These are phyloP conservation scores for Penicillium vulpinum DNA, from an alignment of 2,329 filamentous ascomycete genomes.

Conservation along the genomic window DNA sequence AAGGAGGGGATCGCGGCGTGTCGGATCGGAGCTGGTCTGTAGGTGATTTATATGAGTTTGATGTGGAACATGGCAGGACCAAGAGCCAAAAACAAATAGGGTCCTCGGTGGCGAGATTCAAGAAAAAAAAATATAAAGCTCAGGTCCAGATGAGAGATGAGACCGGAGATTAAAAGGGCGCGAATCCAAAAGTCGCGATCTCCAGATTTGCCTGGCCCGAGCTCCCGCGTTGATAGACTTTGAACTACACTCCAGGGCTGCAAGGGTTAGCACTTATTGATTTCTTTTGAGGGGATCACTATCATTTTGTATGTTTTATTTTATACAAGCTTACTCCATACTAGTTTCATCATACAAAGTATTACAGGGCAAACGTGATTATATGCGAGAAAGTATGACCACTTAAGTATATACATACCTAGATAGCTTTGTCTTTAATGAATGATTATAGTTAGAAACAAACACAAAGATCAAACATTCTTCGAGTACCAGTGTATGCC, in stretches of 20 bases:
- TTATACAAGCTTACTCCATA: not conserved
- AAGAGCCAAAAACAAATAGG: not conserved
- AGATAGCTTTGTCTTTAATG: not conserved
- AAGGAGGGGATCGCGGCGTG: conserved; percentile 5
- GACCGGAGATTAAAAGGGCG: conserved; percentile 20
- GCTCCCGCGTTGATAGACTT: conserved; percentile 26
- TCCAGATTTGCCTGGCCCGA: conserved; percentile 38
- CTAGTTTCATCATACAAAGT: not conserved
- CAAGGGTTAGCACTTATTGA: not conserved
- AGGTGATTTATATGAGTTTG: conserved; percentile 9
- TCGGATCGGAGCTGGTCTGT: conserved; percentile 7
- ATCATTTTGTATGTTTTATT: not conserved
- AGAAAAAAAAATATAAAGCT: not conserved
- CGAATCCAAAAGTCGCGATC: conserved; percentile 41
- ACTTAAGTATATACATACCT: not conserved
- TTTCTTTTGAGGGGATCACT: not conserved
- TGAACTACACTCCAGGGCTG: not conserved
- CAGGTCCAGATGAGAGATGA: conserved; percentile 5
- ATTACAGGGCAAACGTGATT: not conserved
- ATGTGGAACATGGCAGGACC: conserved; percentile 33
- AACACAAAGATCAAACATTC: not conserved
- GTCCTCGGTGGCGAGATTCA: not conserved
- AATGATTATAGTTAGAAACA: not conserved
- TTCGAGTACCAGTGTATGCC: not conserved
- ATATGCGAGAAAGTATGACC: not conserved